Base-by-base conservation (phyloP, 108 stramenopile genomes). In the Fragilariopsis cylindrus region DNA sequence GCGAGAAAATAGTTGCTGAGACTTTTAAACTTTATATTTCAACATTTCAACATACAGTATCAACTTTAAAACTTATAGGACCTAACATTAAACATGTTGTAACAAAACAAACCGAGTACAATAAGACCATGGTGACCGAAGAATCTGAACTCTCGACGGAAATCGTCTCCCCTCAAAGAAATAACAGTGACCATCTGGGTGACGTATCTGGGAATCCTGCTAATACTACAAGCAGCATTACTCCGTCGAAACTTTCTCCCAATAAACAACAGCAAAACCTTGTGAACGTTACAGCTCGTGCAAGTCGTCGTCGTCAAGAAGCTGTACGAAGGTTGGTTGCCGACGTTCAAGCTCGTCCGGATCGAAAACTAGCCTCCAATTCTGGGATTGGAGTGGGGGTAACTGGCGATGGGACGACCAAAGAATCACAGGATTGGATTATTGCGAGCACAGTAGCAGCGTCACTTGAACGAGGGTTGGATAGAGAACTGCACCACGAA, bases 381-480 rank as follows among this genome's bases (percentile, higher is more conserved):
- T 57, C 15, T 4, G 58, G 39, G 16, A n/a, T 56, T 19, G 55
- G 55, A 9, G 7, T 11, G 18, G 55, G 55, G 19, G 30, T 30
- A 30, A 44, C 68, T 12, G 57, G 48, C 5, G 56, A 42, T 4
- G 49, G 15, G 73, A 41, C 65, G 6, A 82, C 81, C 48, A 82
- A 76, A 53, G 83, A 90, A 44, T 76, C 83, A 48, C 87, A 92
- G 19, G 88, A 90, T 19, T 81, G 89, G 65, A 77, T 96, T 4
- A 73, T 96, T 18, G 91, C 94, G 2, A 81, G 81, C 9, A 87
- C 92, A 5, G 83, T 93, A n/a, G 94, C 94, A 1, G 80, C 81
- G 41, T 87, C 92, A 2, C 76, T 96, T 53, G 94, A 96, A 69
- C 80, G 90, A 12, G 94, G 94, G 7, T 63, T 96, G 53, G 94